Conservation (phyloP, 2,329 filamentous ascomycete genomes). For the Fusarium setosum region DNA sequence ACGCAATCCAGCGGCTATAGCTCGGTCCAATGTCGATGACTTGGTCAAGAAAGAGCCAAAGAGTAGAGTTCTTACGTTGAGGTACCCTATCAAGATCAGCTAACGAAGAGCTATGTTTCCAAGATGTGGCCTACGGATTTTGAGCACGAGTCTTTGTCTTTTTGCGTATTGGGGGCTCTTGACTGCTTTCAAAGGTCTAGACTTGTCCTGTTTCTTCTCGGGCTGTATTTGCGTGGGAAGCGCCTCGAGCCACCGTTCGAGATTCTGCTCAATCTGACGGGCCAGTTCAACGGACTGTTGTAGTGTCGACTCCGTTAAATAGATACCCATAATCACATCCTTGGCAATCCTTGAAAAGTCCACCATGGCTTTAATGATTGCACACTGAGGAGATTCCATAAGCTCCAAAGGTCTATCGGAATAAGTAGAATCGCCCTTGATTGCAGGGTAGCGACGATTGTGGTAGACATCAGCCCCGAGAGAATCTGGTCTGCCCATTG, state of each 20-base stretch:
- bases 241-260: neutral
- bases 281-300: neutral
- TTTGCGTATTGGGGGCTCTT: neutral
- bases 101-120: fast-evolving
- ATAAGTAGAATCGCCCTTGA: neutral
- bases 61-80: conserved; percentile 9
- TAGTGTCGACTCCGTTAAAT: neutral
- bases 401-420: neutral
- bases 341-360: conserved; percentile 5
- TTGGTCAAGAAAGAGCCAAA: conserved; percentile 5
- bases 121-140: neutral
- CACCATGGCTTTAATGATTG: conserved; percentile 8
- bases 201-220: neutral
- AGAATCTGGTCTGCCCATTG: conserved; percentile 59
- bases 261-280: neutral
- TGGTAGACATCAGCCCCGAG: conserved; percentile 61
- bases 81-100: neutral
- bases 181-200: neutral
- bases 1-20: neutral
- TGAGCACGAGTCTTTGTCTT: conserved; percentile 6
- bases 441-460: conserved; percentile 51
- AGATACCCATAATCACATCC: neutral
- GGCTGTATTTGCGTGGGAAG: neutral
- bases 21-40: neutral
- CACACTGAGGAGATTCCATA: conserved; percentile 9